These are phyloP conservation scores for Beta vulgaris DNA, from an alignment of 148 eudicot species.

Conservation along the genomic window DNA sequence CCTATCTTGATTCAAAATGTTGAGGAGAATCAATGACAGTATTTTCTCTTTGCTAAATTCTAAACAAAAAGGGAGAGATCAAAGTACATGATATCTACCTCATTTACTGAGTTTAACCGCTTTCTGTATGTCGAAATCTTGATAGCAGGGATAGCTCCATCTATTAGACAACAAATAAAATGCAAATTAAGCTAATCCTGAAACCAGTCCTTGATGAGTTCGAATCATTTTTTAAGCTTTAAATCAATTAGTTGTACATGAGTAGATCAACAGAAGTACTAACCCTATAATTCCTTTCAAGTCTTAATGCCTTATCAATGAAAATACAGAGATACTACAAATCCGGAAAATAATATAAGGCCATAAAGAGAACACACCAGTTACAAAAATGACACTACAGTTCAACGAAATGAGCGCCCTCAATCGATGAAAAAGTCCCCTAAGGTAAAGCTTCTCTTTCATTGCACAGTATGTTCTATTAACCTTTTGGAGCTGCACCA, in stretches of 20 bases:
- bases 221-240: neutral
- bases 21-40: constrained; percentile 12
- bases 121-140: constrained; percentile 75
- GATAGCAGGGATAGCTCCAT: constrained; percentile 92
- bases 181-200: neutral
- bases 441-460: constrained; percentile 79
- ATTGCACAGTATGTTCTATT: constrained; percentile 60
- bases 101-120: constrained; percentile 59
- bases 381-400: constrained; percentile 76
- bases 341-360: neutral
- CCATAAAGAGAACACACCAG: constrained; percentile 44
- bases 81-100: constrained; percentile 37
- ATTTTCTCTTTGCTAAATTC: constrained; percentile 5
- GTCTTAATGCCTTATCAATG: too few relatives aligned
- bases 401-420: constrained; percentile 91
- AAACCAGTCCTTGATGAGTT: neutral
- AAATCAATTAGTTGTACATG: too few relatives aligned
- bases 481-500: constrained; percentile 83
- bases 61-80: neutral
- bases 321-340: neutral
- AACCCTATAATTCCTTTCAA: neutral
- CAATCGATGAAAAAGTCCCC: constrained; percentile 86
- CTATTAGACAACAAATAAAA: constrained; percentile 28
- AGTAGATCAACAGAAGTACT: neutral
- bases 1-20: constrained; percentile 43